Percentiles rank a stretch among this genome's conserved stretches.
phyloP scores from a whole-genome alignment of 2,329 filamentous ascomycete genomes.

The Colletotrichum sp. region DNA sequence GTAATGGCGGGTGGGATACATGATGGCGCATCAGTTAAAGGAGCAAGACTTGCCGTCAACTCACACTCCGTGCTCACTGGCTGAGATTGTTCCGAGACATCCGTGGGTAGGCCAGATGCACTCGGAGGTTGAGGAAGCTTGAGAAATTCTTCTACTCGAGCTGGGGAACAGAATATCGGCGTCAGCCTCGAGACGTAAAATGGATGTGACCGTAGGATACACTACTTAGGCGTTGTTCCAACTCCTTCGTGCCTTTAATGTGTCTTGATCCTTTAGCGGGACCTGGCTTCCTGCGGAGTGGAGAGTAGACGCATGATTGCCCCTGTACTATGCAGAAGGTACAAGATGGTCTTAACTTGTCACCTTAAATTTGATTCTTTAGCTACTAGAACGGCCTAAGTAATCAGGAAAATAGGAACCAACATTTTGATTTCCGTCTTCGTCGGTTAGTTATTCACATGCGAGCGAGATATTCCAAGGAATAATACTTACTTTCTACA shows the following conservation, averaged over 20 bases:
- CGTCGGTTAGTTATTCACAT: neutral
- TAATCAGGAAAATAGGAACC: neutral
- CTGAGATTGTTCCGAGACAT: neutral
- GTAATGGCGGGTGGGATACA: neutral
- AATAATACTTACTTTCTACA: neutral
- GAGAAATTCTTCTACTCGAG: neutral
- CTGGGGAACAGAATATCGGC: neutral
- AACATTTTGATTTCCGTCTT: neutral
- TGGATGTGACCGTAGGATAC: neutral
- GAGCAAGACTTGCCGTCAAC: neutral
- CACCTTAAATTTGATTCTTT: neutral
- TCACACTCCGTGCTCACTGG: neutral
- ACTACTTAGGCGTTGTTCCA: neutral
- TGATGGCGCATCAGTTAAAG: neutral
- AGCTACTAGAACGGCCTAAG: neutral
- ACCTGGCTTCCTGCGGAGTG: neutral
- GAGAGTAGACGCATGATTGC: neutral
- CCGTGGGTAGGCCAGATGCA: neutral
- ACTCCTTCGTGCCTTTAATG: neutral
- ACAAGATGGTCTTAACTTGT: neutral
- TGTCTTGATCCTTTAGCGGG: neutral
- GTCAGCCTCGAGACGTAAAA: neutral
- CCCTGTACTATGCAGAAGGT: neutral
- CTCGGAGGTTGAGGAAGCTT: neutral
- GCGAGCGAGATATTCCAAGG: neutral